Evolutionary conservation across 345 rosid species (phyloP).

Genomic region (Trapa incisa): DNA sequence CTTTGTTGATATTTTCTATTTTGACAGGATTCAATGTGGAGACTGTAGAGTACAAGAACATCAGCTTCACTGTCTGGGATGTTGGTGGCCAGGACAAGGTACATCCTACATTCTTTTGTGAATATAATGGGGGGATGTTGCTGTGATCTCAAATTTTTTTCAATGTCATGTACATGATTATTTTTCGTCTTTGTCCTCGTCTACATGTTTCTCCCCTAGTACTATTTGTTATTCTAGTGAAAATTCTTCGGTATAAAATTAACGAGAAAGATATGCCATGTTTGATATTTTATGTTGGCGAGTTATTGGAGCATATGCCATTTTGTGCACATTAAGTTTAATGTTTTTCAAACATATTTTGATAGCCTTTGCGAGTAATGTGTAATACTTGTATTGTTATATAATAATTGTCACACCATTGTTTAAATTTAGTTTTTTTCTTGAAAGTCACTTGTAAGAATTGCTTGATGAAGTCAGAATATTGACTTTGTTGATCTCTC

Average conservation of each 20-base stretch:
- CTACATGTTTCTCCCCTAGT: not conserved
- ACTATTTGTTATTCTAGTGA: not conserved
- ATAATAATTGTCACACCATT: no score
- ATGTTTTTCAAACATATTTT: not conserved
- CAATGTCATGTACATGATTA: no score
- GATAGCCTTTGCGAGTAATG: not conserved
- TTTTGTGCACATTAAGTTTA: not conserved
- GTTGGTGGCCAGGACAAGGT: conserved; percentile 89
- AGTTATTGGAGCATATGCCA: not conserved
- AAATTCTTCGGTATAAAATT: not conserved
- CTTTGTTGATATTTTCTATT: not conserved
- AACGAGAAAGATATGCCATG: not conserved
- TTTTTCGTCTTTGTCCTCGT: not conserved
- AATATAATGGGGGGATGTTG: not conserved
- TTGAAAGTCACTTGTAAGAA: not conserved
- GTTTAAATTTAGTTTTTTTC: no score
- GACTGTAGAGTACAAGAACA: conserved; percentile 80
- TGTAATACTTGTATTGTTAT: no score
- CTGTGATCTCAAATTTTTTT: no score
- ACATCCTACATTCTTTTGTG: conserved; percentile 1
- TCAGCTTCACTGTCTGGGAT: conserved; percentile 86
- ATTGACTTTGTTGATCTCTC: no score
- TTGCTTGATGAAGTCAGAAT: not conserved
- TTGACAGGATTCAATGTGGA: conserved; percentile 61
- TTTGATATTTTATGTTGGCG: not conserved